Percentiles rank a stretch among this genome's conserved stretches.
These are phyloP conservation scores for Alternaria viburni DNA, from an alignment of 2,329 filamentous ascomycete species.

Conservation along the genomic window DNA sequence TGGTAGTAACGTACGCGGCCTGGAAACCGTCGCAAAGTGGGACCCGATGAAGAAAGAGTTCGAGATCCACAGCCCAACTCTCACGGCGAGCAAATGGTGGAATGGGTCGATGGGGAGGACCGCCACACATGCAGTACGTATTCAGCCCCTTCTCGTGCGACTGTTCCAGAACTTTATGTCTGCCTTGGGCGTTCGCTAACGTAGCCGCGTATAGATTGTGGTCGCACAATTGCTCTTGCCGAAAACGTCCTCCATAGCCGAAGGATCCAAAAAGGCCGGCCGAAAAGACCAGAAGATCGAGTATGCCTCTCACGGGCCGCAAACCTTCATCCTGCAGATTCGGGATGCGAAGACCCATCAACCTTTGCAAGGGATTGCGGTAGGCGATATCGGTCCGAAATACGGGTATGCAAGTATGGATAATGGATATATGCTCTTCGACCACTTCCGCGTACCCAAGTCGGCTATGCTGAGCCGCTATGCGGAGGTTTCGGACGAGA, in stretches of 20 bases:
- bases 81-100: constrained; percentile 63
- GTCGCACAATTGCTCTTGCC: constrained; percentile 60
- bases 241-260: not conserved
- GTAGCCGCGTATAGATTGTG: constrained; percentile 49
- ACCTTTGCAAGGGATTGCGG: constrained; percentile 56
- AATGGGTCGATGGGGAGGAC: constrained; percentile 60
- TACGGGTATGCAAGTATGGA: constrained; percentile 62
- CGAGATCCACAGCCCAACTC: constrained; percentile 58
- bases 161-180: constrained; percentile 14
- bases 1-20: constrained; percentile 59
- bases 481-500: constrained; percentile 55
- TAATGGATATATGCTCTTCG: constrained; percentile 62
- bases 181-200: constrained; percentile 5
- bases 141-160: not conserved
- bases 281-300: constrained; percentile 15
- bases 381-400: constrained; percentile 64
- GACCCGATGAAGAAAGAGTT: constrained; percentile 55
- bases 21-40: constrained; percentile 58
- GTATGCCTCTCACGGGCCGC: constrained; percentile 57
- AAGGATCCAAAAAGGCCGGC: constrained; percentile 20
- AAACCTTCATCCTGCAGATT: constrained; percentile 61
- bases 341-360: constrained; percentile 57
- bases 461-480: constrained; percentile 59
- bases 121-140: constrained; percentile 58
- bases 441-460: constrained; percentile 55